phyloP scores from a whole-genome alignment of 805 yeast genomes.

The Myxozyma udenii region DNA sequence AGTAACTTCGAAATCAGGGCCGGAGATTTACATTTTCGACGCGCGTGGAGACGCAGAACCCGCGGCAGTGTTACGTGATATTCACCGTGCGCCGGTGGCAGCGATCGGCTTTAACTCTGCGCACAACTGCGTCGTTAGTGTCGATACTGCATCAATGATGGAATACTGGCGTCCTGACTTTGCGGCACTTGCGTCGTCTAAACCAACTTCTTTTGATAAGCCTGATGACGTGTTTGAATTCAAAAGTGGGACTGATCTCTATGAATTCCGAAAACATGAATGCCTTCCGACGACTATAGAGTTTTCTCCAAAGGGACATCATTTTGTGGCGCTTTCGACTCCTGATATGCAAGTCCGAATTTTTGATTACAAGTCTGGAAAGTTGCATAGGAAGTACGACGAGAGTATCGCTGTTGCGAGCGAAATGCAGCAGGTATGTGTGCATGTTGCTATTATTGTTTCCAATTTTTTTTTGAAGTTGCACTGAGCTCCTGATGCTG shows the following conservation, averaged over 20 bases:
- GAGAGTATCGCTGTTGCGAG: constrained; percentile 33
- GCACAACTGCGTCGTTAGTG: constrained; percentile 35
- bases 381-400: constrained; percentile 36
- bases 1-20: constrained; percentile 27
- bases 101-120: constrained; percentile 32
- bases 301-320: constrained; percentile 35
- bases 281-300: constrained; percentile 31
- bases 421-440: constrained; percentile 33
- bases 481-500: background rate
- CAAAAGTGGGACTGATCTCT: constrained; percentile 44
- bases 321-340: constrained; percentile 37
- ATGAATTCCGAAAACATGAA: constrained; percentile 40
- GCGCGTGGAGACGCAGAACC: constrained; percentile 29
- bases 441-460: background rate
- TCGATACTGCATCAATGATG: constrained; percentile 39
- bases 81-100: constrained; percentile 35
- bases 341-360: constrained; percentile 40
- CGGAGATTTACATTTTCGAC: constrained; percentile 32
- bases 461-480: background rate
- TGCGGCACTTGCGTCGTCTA: background rate
- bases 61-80: constrained; percentile 10
- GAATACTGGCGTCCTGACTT: constrained; percentile 40
- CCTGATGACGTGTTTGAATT: constrained; percentile 37
- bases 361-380: constrained; percentile 41
- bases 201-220: constrained; percentile 16